Percentiles rank a stretch among this genome's conserved stretches.
phyloP scores from a whole-genome alignment of 1,284 basidiomycete genomes.

The Ceratobasidium sp. region DNA sequence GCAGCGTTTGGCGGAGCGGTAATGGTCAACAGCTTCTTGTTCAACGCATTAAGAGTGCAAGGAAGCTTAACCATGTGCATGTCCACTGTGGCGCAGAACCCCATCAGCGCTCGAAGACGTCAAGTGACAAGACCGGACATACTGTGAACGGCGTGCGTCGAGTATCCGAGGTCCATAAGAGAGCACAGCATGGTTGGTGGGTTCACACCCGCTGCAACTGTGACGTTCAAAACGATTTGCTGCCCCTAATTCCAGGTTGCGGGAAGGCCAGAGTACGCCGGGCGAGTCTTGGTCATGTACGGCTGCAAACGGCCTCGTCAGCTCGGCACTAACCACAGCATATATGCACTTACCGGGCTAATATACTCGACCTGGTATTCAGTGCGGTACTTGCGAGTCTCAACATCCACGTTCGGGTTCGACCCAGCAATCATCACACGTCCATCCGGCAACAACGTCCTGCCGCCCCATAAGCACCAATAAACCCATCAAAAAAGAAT shows the following conservation, averaged over 20 bases:
- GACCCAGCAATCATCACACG: slow-evolving; percentile 63
- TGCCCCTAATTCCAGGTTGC: slow-evolving; percentile 64
- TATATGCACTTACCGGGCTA: slow-evolving; percentile 46
- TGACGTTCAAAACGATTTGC: slow-evolving; percentile 54
- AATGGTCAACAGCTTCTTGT: slow-evolving; percentile 51
- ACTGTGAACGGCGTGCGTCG: slow-evolving; percentile 63
- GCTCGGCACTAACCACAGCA: slow-evolving; percentile 54
- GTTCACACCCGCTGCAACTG: no score
- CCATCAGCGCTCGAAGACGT: no score
- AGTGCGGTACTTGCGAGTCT: slow-evolving; percentile 56
- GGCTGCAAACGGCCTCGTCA: slow-evolving; percentile 48
- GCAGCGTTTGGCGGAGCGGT: slow-evolving; percentile 65
- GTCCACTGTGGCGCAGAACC: no score
- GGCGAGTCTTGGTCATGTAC: slow-evolving; percentile 52
- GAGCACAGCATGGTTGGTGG: slow-evolving; percentile 56
- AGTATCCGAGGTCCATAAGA: slow-evolving; percentile 65
- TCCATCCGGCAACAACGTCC: slow-evolving; percentile 20
- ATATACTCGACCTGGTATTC: slow-evolving; percentile 58
- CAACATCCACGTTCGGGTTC: slow-evolving; percentile 63
- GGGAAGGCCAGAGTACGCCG: slow-evolving; percentile 60
- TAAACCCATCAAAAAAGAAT: slow-evolving; percentile 56
- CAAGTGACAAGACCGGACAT: slow-evolving; percentile 48
- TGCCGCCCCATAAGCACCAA: slow-evolving; percentile 50
- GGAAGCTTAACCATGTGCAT: no score
- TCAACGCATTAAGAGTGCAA: no score